These are phyloP conservation scores for Phytophthora pini DNA, from an alignment of 352 stramenopile genomes.

Conservation along the genomic window DNA sequence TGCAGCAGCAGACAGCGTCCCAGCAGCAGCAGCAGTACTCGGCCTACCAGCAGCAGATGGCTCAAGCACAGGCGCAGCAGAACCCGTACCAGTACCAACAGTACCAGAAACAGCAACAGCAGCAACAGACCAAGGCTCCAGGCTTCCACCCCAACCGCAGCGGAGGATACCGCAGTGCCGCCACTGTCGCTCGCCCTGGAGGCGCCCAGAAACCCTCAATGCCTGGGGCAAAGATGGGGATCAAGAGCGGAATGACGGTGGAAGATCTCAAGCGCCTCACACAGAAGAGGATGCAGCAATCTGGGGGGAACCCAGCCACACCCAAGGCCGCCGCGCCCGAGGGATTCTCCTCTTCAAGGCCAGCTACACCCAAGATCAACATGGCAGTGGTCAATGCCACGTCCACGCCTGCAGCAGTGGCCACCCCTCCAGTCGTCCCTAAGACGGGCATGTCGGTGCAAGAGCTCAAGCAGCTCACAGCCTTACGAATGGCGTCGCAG, in stretches of 20 bases:
- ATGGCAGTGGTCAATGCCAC: constrained; percentile 59
- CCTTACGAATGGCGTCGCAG: constrained; percentile 77
- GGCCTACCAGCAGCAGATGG: constrained; percentile 49
- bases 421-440: constrained; percentile 52
- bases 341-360: constrained; percentile 32
- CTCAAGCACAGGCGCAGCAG: constrained; percentile 42
- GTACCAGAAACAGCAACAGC: constrained; percentile 45
- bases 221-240: constrained; percentile 77
- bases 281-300: constrained; percentile 86
- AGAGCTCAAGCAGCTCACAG: constrained; percentile 87
- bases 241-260: constrained; percentile 91
- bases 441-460: constrained; percentile 89
- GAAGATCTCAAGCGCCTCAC: constrained; percentile 88
- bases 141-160: constrained; percentile 34
- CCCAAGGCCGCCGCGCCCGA: constrained; percentile 34
- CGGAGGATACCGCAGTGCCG: constrained; percentile 32
- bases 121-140: constrained; percentile 35
- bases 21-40: constrained; percentile 39
- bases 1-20: constrained; percentile 37
- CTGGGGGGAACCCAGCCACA: constrained; percentile 44
- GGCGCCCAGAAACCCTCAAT: constrained; percentile 40
- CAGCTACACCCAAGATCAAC: constrained; percentile 71
- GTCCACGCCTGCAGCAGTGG: constrained; percentile 27
- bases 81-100: constrained; percentile 50
- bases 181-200: constrained; percentile 4